Base-by-base conservation (phyloP, 371 early-diverging fungal genomes). In the Cokeromyces recurvatus region DNA sequence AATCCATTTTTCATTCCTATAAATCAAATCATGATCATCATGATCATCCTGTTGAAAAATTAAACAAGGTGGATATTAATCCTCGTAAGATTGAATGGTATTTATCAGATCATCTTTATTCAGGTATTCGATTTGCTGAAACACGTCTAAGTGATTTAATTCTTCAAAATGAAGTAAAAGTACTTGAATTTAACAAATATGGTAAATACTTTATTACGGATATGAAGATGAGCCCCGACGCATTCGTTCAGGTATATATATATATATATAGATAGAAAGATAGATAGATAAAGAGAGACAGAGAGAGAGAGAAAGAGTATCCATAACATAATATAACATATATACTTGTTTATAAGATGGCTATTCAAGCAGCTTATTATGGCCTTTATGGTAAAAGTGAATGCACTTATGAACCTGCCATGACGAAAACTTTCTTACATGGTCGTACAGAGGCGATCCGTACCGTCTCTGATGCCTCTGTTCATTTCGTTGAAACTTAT, bases 291-390 rank as follows among this genome's bases (percentile, higher is more conserved):
- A n/a, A n/a, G n/a, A n/a, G n/a, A n/a, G n/a, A n/a, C n/a, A n/a
- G n/a, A n/a, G n/a, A n/a, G n/a, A n/a, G n/a, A n/a, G n/a, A n/a
- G 31, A 29, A 22, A 31, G 4, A 21, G 25, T 17, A 17, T 39
- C 7, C 40, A 44, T 34, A 23, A 21, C 12, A n/a, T n/a, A n/a
- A n/a, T n/a, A n/a, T n/a, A n/a, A n/a, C n/a, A n/a, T n/a, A n/a
- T n/a, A n/a, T n/a, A n/a, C n/a, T n/a, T n/a, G n/a, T n/a, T n/a
- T n/a, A n/a, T n/a, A n/a, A 88, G 75, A 91, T 94, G 91, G 91
- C 93, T 12, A 83, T 89, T 55, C 94, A 94, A 72, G 85, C 91
- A 21, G 93, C 94, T n/a, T 92, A 90, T 68, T 92, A 86, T 74
- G 89, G 88, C 29, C 74, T 87, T 55, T 82, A 85, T 59, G 89